phyloP scores from a whole-genome alignment of 345 rosid species.

The Moringa oleifera region DNA sequence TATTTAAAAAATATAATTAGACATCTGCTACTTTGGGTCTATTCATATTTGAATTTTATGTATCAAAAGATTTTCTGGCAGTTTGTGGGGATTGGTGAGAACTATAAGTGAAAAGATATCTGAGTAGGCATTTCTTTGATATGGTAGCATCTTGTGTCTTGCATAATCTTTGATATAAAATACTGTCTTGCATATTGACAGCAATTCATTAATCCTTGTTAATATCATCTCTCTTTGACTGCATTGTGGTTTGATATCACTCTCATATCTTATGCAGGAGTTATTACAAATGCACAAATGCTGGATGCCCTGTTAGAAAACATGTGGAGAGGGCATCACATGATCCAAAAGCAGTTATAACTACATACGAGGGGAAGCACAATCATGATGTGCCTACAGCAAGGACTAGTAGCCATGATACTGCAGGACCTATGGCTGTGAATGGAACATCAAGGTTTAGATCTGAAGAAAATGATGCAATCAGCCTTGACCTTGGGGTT shows the following conservation, averaged over 20 bases:
- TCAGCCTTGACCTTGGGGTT: slow-evolving; percentile 96
- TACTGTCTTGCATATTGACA: background rate
- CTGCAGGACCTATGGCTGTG: slow-evolving; percentile 39
- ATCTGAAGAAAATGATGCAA: slow-evolving; percentile 49
- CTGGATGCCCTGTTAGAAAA: slow-evolving; percentile 91
- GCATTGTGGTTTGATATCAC: background rate
- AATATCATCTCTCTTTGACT: background rate
- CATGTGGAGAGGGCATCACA: slow-evolving; percentile 99
- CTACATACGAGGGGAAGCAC: slow-evolving; percentile 98
- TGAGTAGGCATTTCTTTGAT: too few relatives aligned
- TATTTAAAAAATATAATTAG: background rate
- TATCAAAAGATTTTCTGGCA: too few relatives aligned
- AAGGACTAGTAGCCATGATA: slow-evolving; percentile 56
- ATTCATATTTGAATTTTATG: background rate
- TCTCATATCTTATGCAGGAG: slow-evolving; percentile 50
- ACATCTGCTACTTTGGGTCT: background rate
- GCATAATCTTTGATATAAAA: background rate
- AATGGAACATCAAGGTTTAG: slow-evolving; percentile 42
- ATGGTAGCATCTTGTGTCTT: too few relatives aligned
- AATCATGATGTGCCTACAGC: slow-evolving; percentile 89
- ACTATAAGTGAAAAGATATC: too few relatives aligned
- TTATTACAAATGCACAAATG: slow-evolving; percentile 94
- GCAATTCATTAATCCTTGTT: background rate
- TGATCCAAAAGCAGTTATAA: slow-evolving; percentile 96
- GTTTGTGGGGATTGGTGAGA: too few relatives aligned